Conservation (phyloP, 768 basidiomycete genomes). For the Tubosaeta sp. region DNA sequence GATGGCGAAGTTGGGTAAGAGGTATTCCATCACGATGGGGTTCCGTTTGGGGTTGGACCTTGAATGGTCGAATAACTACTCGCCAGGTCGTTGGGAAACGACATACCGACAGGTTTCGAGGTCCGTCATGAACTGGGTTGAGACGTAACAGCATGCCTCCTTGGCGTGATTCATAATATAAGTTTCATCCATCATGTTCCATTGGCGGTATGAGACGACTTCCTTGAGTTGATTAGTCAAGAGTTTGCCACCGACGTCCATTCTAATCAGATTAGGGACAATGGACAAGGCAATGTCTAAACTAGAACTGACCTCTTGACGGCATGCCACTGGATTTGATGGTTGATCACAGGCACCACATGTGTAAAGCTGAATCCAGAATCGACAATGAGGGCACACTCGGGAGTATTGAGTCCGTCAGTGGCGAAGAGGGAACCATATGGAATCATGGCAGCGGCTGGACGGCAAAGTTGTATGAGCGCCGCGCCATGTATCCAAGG, state of each 20-base stretch:
- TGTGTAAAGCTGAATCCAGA: constrained; percentile 95
- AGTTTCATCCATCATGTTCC: constrained; percentile 98
- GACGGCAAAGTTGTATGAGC: constrained; percentile 16
- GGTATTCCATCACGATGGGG: constrained; percentile 78
- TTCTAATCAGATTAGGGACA: constrained; percentile 42
- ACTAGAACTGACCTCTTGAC: constrained; percentile 62
- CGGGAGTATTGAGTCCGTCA: constrained; percentile 49
- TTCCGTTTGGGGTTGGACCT: constrained; percentile 58
- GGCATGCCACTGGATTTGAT: constrained; percentile 71
- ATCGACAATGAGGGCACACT: constrained; percentile 82
- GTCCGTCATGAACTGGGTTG: constrained; percentile 65
- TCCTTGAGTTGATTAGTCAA: constrained; percentile 95
- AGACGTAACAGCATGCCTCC: constrained; percentile 86
- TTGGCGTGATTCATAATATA: constrained; percentile 91
- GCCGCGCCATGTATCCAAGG: constrained; percentile 18
- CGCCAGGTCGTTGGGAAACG: constrained; percentile 11
- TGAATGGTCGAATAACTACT: constrained; percentile 18
- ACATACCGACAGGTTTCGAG: constrained; percentile 76
- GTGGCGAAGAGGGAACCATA: constrained; percentile 65
- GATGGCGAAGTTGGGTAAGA: constrained; percentile 81
- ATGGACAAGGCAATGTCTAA: constrained; percentile 9
- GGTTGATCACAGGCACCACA: constrained; percentile 76
- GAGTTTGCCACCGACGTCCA: constrained; percentile 94
- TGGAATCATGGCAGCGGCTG: constrained; percentile 79
- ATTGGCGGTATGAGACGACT: constrained; percentile 90